Conservation (phyloP, 768 basidiomycete genomes). For the Sistotremastrum niveocremeum region DNA sequence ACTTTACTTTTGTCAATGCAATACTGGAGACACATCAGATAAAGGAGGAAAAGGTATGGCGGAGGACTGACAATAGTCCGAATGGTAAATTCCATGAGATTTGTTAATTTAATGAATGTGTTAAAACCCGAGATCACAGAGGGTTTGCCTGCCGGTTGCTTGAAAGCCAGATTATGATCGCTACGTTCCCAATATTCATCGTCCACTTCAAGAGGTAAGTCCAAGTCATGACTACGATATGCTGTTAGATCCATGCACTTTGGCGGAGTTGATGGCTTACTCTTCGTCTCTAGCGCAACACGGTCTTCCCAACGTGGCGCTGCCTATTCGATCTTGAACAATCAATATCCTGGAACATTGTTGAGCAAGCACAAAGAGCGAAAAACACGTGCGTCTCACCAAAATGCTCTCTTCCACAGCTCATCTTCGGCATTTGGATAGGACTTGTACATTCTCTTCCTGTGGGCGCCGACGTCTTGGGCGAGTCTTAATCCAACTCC, state of each 20-base stretch:
- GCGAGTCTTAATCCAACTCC: slow-evolving; percentile 25
- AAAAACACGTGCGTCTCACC: slow-evolving; percentile 23
- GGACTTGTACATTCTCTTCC: slow-evolving; percentile 39
- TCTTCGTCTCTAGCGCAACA: slow-evolving; percentile 25
- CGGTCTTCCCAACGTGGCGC: slow-evolving; percentile 24
- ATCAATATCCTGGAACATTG: slow-evolving; percentile 6
- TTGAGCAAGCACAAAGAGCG: background rate
- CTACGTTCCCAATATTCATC: slow-evolving; percentile 23
- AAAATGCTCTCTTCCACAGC: slow-evolving; percentile 69
- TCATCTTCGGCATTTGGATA: slow-evolving; percentile 44
- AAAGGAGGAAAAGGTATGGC: background rate
- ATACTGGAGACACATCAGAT: slow-evolving; percentile 31
- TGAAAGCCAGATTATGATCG: slow-evolving; percentile 14
- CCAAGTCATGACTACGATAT: slow-evolving; percentile 26
- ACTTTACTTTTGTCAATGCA: slow-evolving; percentile 53
- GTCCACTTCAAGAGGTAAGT: slow-evolving; percentile 29
- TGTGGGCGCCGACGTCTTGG: slow-evolving; percentile 67
- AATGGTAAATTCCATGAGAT: slow-evolving; percentile 55
- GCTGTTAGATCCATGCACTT: background rate
- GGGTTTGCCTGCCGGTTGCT: slow-evolving; percentile 43
- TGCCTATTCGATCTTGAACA: slow-evolving; percentile 18
- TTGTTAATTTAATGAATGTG: slow-evolving; percentile 47
- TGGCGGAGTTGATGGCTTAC: slow-evolving; percentile 8
- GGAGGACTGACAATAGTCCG: slow-evolving; percentile 46
- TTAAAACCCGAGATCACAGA: slow-evolving; percentile 49